Percentiles rank a stretch among this genome's conserved stretches.
phyloP scores from a whole-genome alignment of 345 rosid species.

The Salix purpurea region DNA sequence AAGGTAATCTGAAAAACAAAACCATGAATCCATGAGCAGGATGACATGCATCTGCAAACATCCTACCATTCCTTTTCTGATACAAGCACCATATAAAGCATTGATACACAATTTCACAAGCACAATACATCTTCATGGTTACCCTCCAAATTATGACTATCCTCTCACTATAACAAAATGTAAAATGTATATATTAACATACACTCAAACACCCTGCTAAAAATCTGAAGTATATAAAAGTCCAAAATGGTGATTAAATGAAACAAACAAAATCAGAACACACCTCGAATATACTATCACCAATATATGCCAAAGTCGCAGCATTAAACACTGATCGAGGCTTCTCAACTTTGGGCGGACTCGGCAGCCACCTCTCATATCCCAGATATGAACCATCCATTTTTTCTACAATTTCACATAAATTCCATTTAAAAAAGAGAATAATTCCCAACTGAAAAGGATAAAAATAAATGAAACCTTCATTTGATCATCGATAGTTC shows the following conservation, averaged over 20 bases:
- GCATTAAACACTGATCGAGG: slow-evolving; percentile 55
- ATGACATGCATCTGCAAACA: not conserved
- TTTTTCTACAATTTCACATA: slow-evolving; percentile 17
- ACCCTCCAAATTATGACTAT: not conserved
- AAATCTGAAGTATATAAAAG: no score
- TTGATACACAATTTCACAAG: no score
- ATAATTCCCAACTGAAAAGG: not conserved
- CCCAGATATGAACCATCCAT: slow-evolving; percentile 48
- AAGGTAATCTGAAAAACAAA: not conserved
- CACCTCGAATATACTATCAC: slow-evolving; percentile 85
- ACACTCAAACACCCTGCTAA: no score
- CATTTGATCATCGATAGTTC: not conserved
- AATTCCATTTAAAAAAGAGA: not conserved
- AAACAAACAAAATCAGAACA: not conserved
- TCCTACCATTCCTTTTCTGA: not conserved
- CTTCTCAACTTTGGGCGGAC: slow-evolving; percentile 62
- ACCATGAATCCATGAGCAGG: not conserved
- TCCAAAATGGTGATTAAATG: not conserved
- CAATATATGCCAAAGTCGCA: slow-evolving; percentile 40
- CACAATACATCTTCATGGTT: no score
- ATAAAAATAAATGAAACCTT: not conserved
- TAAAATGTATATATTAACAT: no score
- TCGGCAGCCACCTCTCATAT: slow-evolving; percentile 56
- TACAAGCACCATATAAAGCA: not conserved
- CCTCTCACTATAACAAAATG: not conserved